These are phyloP conservation scores for Thyridium curvatum DNA, from an alignment of 2,329 filamentous ascomycete species.

Conservation along the genomic window DNA sequence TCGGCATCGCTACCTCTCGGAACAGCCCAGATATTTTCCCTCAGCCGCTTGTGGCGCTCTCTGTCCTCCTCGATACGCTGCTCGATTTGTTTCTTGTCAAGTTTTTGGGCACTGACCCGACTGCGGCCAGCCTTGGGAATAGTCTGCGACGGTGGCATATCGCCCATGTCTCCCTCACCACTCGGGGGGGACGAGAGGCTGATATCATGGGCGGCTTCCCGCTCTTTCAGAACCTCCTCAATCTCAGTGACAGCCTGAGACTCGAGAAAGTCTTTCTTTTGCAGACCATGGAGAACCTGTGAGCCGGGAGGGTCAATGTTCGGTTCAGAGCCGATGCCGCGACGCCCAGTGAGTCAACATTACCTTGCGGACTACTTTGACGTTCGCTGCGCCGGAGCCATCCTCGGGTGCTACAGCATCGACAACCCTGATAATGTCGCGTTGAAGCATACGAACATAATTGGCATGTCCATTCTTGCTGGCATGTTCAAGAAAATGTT, in stretches of 20 bases:
- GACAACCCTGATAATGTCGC: conserved; percentile 85
- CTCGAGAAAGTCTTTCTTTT: conserved; percentile 67
- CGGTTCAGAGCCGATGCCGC: no score
- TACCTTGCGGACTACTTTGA: conserved; percentile 84
- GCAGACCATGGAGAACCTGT: conserved; percentile 63
- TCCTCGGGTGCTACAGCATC: conserved; percentile 86
- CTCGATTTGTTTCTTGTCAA: conserved; percentile 87
- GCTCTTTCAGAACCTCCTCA: conserved; percentile 74
- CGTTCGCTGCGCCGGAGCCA: conserved; percentile 84
- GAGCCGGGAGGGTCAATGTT: not conserved
- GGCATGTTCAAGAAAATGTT: conserved; percentile 85
- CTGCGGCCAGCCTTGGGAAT: conserved; percentile 23
- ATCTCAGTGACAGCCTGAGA: conserved; percentile 71
- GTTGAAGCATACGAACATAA: conserved; percentile 90
- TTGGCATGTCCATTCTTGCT: conserved; percentile 68
- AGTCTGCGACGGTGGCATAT: conserved; percentile 33
- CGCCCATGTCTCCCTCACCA: conserved; percentile 29
- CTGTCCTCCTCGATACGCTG: conserved; percentile 96
- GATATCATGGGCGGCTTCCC: conserved; percentile 59
- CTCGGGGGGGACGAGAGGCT: conserved; percentile 43
- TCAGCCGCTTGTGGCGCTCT: conserved; percentile 83
- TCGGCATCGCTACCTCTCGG: conserved; percentile 60
- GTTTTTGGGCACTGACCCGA: conserved; percentile 23
- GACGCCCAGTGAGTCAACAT: not conserved
- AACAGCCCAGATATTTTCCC: conserved; percentile 92